Evolutionary conservation across 2,329 filamentous ascomycete species (phyloP), one percentile per base, ranked within the genome.

Genomic region (Claviceps fusiformis): DNA sequence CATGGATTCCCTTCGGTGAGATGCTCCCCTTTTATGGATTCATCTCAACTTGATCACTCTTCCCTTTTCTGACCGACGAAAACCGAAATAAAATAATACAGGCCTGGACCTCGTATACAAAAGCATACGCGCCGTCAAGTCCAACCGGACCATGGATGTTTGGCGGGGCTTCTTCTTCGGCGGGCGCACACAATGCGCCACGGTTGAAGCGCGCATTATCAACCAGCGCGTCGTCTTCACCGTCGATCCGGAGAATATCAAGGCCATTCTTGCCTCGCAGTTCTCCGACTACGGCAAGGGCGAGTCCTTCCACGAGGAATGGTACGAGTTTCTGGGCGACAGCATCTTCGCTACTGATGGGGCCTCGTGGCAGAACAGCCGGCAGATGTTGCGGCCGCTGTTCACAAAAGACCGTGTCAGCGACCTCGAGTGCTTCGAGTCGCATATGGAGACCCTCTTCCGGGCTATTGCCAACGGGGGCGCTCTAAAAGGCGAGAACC

Each of bases 381-480:
- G 91, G n/a, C 83, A 88, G 60, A 75, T 95, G 57, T 83, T 96
- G 59, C 79, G 90, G 2, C 90, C 91, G 0, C 89, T 95, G 64
- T 95, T 95, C 69, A 83, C 89, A 64, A 86, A 86, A 62, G 87
- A 95, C 64, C 86, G 90, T 24, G 81, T 95, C 41, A 86, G 85
- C 59, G 88, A 95, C 67, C 72, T 95, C 57, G 78, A 89, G 53
- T 83, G 85, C 57, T 91, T 95, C 65, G 91, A 95, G 70, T 74
- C 76, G 27, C 89, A 95, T 65, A 78, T 91, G 29, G 77, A 87
- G 63, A 79, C 81, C 0, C 74, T 95, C n/a, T 81, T 95, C 66
- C 73, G 75, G 24, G 77, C 85, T 61, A 79, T 95, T 59, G 75
- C 77, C 33, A 79, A 81, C 54, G 76, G 76, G 1, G 77, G 77